Evolutionary conservation across 345 rosid species (phyloP).

Genomic region (Eucalyptus paniculata): DNA sequence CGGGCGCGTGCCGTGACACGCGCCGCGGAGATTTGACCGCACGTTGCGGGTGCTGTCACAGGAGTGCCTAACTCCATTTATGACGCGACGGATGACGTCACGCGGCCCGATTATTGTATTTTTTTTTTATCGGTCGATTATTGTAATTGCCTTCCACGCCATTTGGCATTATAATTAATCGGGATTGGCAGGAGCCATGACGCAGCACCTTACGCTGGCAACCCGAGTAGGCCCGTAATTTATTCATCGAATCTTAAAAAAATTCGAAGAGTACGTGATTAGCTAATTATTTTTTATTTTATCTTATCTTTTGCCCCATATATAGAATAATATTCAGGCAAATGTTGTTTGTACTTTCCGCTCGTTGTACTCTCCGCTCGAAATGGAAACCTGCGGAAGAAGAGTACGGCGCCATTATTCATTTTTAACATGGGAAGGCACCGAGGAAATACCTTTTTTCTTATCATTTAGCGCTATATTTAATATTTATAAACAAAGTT

Average conservation of each 20-base stretch:
- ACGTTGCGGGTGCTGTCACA: not conserved
- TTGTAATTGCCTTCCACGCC: not conserved
- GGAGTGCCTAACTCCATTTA: not conserved
- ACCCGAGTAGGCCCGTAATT: not conserved
- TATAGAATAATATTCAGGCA: not conserved
- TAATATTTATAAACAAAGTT: not conserved
- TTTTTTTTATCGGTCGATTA: not conserved
- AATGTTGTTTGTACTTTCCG: not conserved
- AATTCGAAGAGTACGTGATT: not conserved
- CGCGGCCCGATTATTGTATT: not conserved
- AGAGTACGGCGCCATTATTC: not conserved
- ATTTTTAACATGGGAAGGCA: not conserved
- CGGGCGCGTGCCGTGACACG: not conserved
- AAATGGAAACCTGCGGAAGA: not conserved
- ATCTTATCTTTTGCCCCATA: not conserved
- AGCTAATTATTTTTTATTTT: not conserved
- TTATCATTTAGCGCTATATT: not conserved
- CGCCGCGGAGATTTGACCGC: not conserved
- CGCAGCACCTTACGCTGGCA: not conserved
- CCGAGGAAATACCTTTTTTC: not conserved
- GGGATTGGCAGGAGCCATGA: not conserved
- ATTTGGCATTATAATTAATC: not conserved
- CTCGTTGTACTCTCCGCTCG: not conserved
- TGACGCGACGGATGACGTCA: conserved; percentile 9
- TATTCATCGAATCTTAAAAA: not conserved